Percentiles rank a stretch among this genome's conserved stretches.
Conservation (phyloP, 352 stramenopile species). For the Phytopythium sindhum region DNA sequence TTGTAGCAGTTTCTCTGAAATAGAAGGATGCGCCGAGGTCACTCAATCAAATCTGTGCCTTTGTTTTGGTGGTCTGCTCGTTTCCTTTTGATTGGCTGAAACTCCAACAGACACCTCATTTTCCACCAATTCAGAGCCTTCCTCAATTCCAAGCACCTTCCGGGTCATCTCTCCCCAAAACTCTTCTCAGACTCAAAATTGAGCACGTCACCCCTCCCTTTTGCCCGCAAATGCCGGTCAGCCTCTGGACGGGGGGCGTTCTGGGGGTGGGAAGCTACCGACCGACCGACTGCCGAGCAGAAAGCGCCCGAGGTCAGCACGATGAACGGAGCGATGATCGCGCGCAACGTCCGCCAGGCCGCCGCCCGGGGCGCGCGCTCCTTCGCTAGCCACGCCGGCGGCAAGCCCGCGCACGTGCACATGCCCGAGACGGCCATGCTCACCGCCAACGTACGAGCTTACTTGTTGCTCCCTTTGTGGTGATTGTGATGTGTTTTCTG, state of each 20-base stretch:
- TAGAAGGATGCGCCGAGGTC: not conserved
- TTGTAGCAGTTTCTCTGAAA: too few relatives aligned
- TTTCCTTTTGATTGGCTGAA: conserved; percentile 9
- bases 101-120: not conserved
- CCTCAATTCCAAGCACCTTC: not conserved
- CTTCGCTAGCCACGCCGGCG: conserved; percentile 40
- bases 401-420: conserved; percentile 51
- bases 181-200: not conserved
- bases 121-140: conserved; percentile 6
- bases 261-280: conserved; percentile 14
- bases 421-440: conserved; percentile 88
- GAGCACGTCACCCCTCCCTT: conserved; percentile 11
- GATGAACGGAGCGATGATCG: conserved; percentile 29
- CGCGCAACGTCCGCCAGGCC: conserved; percentile 26
- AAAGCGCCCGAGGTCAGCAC: conserved; percentile 7
- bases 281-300: not conserved
- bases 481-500: too few relatives aligned
- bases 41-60: conserved; percentile 18
- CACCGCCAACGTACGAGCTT: conserved; percentile 73
- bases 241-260: conserved; percentile 9
- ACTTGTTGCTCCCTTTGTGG: too few relatives aligned
- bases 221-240: not conserved
- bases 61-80: conserved; percentile 7
- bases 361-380: conserved; percentile 33
- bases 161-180: conserved; percentile 5